Base-by-base conservation (phyloP, 1,284 basidiomycete species). In the Anthracocystis walkeri region DNA sequence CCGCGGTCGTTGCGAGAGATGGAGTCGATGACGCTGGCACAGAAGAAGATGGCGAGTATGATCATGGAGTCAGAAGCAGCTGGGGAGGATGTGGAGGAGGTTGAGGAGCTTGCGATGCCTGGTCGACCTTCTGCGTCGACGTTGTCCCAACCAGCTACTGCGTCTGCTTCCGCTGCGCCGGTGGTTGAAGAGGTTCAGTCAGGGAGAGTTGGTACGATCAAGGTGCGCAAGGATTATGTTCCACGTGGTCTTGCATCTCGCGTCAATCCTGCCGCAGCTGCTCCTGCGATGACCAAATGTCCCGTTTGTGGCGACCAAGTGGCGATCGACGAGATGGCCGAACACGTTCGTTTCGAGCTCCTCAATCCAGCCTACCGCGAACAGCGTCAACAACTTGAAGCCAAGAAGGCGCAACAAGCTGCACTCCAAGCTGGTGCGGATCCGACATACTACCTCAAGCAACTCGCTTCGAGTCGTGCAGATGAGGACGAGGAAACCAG, bases 21-120 rank as follows among this genome's bases (percentile, higher is more conserved):
- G 20, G 93, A 97, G 87, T 93, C 91, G 81, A 97, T 98, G 93
- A 95, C 94, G 8, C 87, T 98, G 51, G 93, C 95, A 0, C 95
- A 99, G 88, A 96, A 97, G 88, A 90, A 94, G 79, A 97, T 97
- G 95, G 94, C 95, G 1, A 93, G 94, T 7, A 95, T 97, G 93
- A 91, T 98, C 82, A 96, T 95, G 92, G 97, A 98, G 86, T 65
- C 93, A 83, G 92, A 92, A 14, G 75, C 53, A 14, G 54, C 57
- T 42, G 65, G 52, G 27, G 92, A 92, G 64, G 91, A 91, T 2
- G 91, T 91, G 65, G 92, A 91, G 8, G 90, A 91, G 0, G 90
- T 90, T 4, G 90, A 91, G 29, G 91, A 67, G 63, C 63, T 77
- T 7, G 70, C 60, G 10, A 68, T 72, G 71, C 69, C 72, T 1